Conservation (phyloP, 225 moss, liverwort and hornwort genomes). For the Sphagnum tenellum region DNA sequence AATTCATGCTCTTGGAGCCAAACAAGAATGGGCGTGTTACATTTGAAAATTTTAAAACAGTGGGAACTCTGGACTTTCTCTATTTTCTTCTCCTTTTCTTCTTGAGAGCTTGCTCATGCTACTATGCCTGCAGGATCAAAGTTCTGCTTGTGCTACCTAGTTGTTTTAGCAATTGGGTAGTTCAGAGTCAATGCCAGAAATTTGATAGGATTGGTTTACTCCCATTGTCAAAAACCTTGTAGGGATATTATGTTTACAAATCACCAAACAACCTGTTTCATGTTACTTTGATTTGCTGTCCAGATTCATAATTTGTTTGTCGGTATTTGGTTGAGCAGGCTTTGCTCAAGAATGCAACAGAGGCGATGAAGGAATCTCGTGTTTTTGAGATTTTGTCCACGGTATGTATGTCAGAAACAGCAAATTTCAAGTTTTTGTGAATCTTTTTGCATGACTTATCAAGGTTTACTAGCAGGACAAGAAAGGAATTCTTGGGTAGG, state of each 20-base stretch:
- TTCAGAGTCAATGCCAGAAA: too few species aligned
- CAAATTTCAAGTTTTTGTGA: too few species aligned
- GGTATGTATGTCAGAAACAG: slow-evolving; percentile 23
- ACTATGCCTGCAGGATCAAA: neutral
- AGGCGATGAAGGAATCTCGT: slow-evolving; percentile 93
- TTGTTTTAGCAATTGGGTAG: too few species aligned
- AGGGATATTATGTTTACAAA: neutral
- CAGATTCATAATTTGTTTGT: neutral
- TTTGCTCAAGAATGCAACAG: slow-evolving; percentile 73
- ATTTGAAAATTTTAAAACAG: slow-evolving; percentile 91
- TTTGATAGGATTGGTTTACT: too few species aligned
- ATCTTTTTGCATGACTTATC: too few species aligned
- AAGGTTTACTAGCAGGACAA: too few species aligned
- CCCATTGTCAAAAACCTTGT: neutral
- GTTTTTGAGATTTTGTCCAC: slow-evolving; percentile 87
- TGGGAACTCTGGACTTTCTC: slow-evolving; percentile 10
- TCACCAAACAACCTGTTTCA: neutral
- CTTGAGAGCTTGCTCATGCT: neutral
- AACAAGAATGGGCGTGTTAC: slow-evolving; percentile 79
- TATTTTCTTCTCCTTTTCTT: neutral
- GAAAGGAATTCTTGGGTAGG: too few species aligned
- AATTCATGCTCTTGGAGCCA: slow-evolving; percentile 87
- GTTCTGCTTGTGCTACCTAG: neutral
- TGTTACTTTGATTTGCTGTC: neutral
- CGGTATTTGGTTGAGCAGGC: slow-evolving; percentile 31